Base-by-base conservation (phyloP, 2,329 filamentous ascomycete species). In the Aphanocladium album region DNA sequence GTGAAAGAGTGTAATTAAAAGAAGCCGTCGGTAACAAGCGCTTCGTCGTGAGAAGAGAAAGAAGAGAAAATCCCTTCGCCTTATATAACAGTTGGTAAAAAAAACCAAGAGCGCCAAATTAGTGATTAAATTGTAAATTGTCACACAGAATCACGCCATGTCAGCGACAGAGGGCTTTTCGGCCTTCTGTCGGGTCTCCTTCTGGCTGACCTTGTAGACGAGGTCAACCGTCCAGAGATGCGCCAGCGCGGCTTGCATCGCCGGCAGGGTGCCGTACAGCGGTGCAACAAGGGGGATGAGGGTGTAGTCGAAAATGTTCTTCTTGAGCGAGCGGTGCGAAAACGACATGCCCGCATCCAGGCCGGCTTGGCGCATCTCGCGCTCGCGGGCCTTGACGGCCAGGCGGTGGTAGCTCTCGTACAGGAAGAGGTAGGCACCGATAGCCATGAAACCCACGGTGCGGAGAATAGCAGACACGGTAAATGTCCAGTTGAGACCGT, bases 151-250 rank as follows among this genome's bases (percentile, higher is more conserved):
- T 67, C 76, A 81, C 66, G 77, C 79, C 73, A 82, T 76, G 46
- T 77, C 72, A 27, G 73, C 75, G n/a, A 72, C 73, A 47, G 73
- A 74, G 55, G 77, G 63, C 3, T 78, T 77, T 62, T 79, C 79
- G 35, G 76, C 73, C 64, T 79, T 73, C 70, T 82, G 77, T 61
- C 83, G 74, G 2, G 79, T 83, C 67, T 85, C 82, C 70, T 90
- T 91, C 73, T 86, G 85, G 76, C 86, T 89, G 67, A 91, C 88
- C 0, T 85, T 83, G 72, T 91, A 91, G 12, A 88, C 85, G 65
- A 91, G 71, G 60, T 88, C 79, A 37, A 87, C 76, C 0, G 85
- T 89, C 82, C 86, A 90, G 68, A 90, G 84, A 70, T 91, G 88
- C 68, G 80, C 83, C 59, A 90, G 73, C 64, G 88, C 83, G 2